Evolutionary conservation across 306 rosid genomes (phyloP), one percentile per base, ranked within the genome.

Genomic region (Vigna hirtella): DNA sequence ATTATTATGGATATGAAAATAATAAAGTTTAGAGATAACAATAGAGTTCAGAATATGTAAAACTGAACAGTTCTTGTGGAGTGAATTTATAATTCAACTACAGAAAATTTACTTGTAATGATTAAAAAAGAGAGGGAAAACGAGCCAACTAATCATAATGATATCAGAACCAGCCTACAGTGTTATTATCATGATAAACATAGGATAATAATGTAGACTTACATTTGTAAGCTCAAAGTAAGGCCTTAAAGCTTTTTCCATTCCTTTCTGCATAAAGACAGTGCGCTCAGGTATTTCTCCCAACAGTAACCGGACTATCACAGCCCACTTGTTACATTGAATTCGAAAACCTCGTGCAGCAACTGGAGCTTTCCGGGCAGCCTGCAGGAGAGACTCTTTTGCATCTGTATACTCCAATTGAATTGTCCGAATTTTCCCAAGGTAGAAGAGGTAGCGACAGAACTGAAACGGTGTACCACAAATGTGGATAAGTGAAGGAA

Each of bases 201-300:
- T 50, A 6, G 57, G 50, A 65, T 11, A 38, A 81, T 20, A 47
- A 51, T 26, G 7, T 73, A 43, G 32, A 87, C 97, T 95, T 67
- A 95, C 98, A 86, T 95, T 95, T 70, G 98, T 95, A 72, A 95
- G 97, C 84, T 92, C 98, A 66, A 95, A 95, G 86, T 95, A 95
- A 26, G 98, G 98, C 84, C 91, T 87, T 81, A 95, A 72, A 36
- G 98, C 98, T 64, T 84, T 91, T 83, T 92, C 98, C 88, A 93
- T 91, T 77, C 93, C 93, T 68, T 87, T 95, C 87, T 95, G 98
- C 98, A 95, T 95, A 82, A 95, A 95, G 83, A 92, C 89, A 24
- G 98, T 95, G 53, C 98, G 93, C 89, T 95, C 98, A 3, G 98
- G 98, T 76, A 92, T 95, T 89, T 95, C 98, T 71, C 98, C 98